A percentile compares a stretch with the other conserved stretches of the same genome.
phyloP scores from a whole-genome alignment of 2,329 filamentous ascomycete genomes.

The Neoarthrinium moseri region DNA sequence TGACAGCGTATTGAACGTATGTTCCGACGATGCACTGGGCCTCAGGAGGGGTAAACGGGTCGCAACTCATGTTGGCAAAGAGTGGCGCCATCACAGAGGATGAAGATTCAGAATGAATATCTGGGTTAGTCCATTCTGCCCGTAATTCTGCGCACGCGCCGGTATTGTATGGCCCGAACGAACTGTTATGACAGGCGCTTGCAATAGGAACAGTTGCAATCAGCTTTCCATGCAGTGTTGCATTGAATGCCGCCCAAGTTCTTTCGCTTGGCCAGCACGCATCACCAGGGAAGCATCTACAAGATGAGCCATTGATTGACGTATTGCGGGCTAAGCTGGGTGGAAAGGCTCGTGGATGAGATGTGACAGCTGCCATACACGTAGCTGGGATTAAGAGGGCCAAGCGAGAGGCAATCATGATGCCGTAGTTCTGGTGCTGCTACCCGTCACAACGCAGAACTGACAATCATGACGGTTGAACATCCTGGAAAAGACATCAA shows the following conservation, averaged over 20 bases:
- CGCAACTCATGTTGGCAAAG: conserved; percentile 35
- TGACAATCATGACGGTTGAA: no score
- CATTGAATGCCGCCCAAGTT: conserved; percentile 13
- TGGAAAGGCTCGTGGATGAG: no score
- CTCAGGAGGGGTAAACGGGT: conserved; percentile 30
- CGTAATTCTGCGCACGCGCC: neutral
- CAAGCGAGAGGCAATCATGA: no score
- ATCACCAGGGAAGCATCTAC: conserved; percentile 43
- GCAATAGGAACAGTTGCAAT: conserved; percentile 10
- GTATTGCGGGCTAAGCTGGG: no score
- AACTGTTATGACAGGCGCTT: conserved; percentile 6
- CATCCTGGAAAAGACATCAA: no score
- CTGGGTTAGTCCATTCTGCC: no score
- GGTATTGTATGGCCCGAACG: conserved; percentile 1
- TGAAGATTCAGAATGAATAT: conserved; percentile 16
- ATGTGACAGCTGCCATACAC: no score
- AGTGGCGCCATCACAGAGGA: conserved; percentile 30
- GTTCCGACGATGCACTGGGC: conserved; percentile 36
- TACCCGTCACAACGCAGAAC: no score
- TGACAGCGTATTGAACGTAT: conserved; percentile 29
- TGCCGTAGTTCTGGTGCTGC: no score
- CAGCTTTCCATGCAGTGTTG: conserved; percentile 9
- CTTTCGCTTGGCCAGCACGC: conserved; percentile 40
- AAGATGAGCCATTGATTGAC: no score
- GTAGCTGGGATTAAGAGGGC: no score